phyloP scores from a whole-genome alignment of 208 protist genomes.

The Trypanosoma brucei region DNA sequence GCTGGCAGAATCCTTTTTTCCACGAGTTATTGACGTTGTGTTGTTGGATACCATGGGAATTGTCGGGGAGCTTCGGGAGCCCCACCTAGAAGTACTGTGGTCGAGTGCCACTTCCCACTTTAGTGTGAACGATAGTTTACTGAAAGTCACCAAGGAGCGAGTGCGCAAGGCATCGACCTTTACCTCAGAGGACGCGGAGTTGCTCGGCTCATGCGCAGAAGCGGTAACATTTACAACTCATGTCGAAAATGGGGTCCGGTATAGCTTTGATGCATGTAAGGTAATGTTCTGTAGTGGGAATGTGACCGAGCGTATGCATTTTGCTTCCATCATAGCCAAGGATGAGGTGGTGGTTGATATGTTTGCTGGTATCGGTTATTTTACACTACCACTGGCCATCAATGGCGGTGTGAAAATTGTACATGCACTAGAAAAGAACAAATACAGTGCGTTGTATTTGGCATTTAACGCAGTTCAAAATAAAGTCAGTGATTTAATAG shows the following conservation, averaged over 20 bases:
- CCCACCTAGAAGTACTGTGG: constrained; percentile 44
- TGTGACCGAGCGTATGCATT: constrained; percentile 90
- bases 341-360: constrained; percentile 89
- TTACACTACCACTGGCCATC: constrained; percentile 83
- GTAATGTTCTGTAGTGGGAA: constrained; percentile 93
- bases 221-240: constrained; percentile 80
- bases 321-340: constrained; percentile 45
- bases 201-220: constrained; percentile 16
- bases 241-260: constrained; percentile 87
- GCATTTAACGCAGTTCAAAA: constrained; percentile 79
- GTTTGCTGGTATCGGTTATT: constrained; percentile 92
- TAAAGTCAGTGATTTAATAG: constrained; percentile 62
- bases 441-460: constrained; percentile 67
- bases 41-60: constrained; percentile 70
- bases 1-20: constrained; percentile 62
- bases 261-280: constrained; percentile 76
- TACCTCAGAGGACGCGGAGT: constrained; percentile 1
- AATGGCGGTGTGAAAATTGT: constrained; percentile 48
- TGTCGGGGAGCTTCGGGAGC: constrained; percentile 65
- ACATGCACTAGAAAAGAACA: constrained; percentile 89
- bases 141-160: constrained; percentile 10
- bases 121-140: constrained; percentile 13
- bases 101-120: constrained; percentile 4
- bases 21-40: constrained; percentile 66
- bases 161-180: background rate